Conservation (phyloP, 164 flowering plant species). For the Sedum album region DNA sequence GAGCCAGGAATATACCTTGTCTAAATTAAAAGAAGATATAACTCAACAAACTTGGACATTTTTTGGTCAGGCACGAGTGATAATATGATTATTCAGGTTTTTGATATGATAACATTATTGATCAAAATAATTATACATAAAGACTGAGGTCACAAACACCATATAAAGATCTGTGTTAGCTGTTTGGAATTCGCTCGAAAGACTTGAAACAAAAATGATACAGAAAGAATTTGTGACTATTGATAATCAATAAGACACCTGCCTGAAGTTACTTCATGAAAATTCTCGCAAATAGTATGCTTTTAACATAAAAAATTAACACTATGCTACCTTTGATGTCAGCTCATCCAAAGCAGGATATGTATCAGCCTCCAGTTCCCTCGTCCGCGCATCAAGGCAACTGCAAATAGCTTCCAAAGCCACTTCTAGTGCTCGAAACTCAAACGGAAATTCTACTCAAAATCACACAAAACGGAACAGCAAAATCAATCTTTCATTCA, state of each 20-base stretch:
- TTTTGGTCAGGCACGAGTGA: no score
- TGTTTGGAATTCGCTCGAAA: neutral
- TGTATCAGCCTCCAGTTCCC: constrained; percentile 77
- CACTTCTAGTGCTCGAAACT: constrained; percentile 89
- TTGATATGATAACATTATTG: neutral
- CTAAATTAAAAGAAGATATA: no score
- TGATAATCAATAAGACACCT: neutral
- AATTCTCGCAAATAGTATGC: neutral
- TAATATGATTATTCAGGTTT: no score
- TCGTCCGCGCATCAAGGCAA: constrained; percentile 84
- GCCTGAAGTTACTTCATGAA: neutral
- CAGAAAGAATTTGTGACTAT: neutral
- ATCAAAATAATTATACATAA: neutral
- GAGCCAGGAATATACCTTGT: no score
- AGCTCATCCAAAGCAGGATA: constrained; percentile 96
- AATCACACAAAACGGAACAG: constrained; percentile 5
- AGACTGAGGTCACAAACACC: neutral
- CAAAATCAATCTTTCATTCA: no score
- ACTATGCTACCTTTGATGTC: constrained; percentile 55
- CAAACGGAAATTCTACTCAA: constrained; percentile 82
- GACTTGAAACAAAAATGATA: neutral
- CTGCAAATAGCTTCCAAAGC: constrained; percentile 91
- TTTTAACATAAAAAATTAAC: neutral
- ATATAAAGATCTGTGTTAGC: neutral
- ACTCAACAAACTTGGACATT: no score